Evolutionary conservation across 2,329 filamentous ascomycete species (phyloP), one percentile per base, ranked within the genome.

Genomic region (Emydomyces testavorans): DNA sequence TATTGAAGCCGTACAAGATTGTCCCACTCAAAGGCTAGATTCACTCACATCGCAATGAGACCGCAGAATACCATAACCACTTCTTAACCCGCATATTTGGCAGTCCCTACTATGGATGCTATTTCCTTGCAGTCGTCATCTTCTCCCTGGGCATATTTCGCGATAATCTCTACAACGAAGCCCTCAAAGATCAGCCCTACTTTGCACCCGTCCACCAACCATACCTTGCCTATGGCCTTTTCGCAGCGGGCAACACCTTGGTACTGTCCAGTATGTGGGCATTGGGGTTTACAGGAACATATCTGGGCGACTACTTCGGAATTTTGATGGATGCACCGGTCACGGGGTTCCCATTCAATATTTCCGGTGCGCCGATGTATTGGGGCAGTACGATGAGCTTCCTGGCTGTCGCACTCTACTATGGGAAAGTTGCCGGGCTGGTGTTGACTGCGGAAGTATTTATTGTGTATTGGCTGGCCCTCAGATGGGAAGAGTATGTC

Each of bases 231-330:
- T 82, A 82, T 54, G 76, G 71, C 3, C 77, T 96, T 48, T 77
- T 96, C 58, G 74, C 75, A 23, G 62, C 71, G 31, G 92, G 92
- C 50, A 95, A 94, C 66, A 67, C 83, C 44, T 79, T 98, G 29
- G 92, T 98, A 42, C 59, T 96, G 43, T 82, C 83, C 28, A 92
- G 85, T 52, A 96, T 94, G 69, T 95, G 81, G 80, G 84, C 82
- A 28, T 79, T 98, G 34, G 92, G 92, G 50, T 79, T 98, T 60
- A 95, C 88, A 0, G 92, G 92, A 53, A 98, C 92, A 31, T 98
- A 95, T 65, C 74, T 98, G 29, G 92, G 92, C 58, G 92, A 98
- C 72, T 98, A 98, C 74, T 98, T 96, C 64, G 92, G 92, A 57
- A 95, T 96, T 65, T 75, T 98, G 56, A 94, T 95, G 88, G 90